These are phyloP conservation scores for Podospora pseudocomata DNA, from an alignment of 495 filamentous ascomycete species.

Conservation along the genomic window DNA sequence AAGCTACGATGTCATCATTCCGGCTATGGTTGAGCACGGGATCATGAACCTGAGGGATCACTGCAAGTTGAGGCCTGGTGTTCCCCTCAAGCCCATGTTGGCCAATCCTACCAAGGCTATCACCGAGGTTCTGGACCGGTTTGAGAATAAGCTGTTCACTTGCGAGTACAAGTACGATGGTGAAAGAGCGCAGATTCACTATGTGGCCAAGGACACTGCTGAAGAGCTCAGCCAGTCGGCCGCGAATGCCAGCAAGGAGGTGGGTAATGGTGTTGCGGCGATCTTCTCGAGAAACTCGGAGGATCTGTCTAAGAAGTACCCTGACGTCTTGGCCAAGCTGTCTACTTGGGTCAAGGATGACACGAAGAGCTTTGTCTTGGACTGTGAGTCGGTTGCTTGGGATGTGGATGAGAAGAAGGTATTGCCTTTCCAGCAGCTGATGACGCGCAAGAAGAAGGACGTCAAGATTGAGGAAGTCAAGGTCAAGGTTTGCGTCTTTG, in stretches of 20 bases:
- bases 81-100: slow-evolving; percentile 97
- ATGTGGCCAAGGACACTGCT: slow-evolving; percentile 76
- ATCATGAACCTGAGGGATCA: slow-evolving; percentile 74
- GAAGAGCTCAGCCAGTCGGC: slow-evolving; percentile 54
- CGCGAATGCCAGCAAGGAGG: slow-evolving; percentile 46
- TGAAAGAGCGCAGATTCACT: slow-evolving; percentile 95
- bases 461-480: slow-evolving; percentile 97
- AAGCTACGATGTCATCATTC: slow-evolving; percentile 92
- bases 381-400: slow-evolving; percentile 99
- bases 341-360: slow-evolving; percentile 82
- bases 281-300: slow-evolving; percentile 98
- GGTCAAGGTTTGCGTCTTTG: slow-evolving; percentile 95
- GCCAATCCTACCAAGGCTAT: slow-evolving; percentile 99
- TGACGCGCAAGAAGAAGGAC: slow-evolving; percentile 97
- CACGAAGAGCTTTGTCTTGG: slow-evolving; percentile 90
- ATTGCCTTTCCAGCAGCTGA: slow-evolving; percentile 92
- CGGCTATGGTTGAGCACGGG: slow-evolving; percentile 79
- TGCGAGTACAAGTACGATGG: slow-evolving; percentile 99
- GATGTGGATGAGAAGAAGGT: slow-evolving; percentile 89
- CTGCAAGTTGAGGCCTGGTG: slow-evolving; percentile 90
- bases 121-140: slow-evolving; percentile 93
- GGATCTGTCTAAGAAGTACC: slow-evolving; percentile 95
- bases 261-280: slow-evolving; percentile 66
- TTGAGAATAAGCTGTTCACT: slow-evolving; percentile 91
- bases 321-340: slow-evolving; percentile 86